Percentiles rank a stretch among this genome's conserved stretches.
These are phyloP conservation scores for Russula sp. DNA, from an alignment of 768 basidiomycete species.

Conservation along the genomic window DNA sequence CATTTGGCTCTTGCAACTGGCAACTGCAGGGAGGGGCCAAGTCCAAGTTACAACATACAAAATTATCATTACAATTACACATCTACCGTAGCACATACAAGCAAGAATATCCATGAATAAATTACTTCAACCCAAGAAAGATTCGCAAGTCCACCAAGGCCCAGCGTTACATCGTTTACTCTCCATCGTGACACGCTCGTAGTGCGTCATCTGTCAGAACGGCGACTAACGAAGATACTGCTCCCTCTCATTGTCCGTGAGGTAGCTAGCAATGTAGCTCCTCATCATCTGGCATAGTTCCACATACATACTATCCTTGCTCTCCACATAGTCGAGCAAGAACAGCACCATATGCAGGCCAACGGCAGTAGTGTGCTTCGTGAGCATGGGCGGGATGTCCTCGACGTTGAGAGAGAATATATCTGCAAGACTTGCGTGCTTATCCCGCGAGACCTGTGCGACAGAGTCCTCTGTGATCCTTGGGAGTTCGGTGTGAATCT, in stretches of 20 bases:
- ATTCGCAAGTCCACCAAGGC: not conserved
- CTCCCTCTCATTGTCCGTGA: conserved; percentile 11
- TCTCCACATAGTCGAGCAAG: conserved; percentile 1
- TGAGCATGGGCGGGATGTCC: conserved; percentile 10
- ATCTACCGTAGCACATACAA: not conserved
- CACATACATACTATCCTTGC: not conserved
- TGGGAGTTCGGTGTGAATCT: conserved; percentile 9
- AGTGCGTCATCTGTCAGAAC: not conserved
- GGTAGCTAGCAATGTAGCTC: conserved; percentile 11
- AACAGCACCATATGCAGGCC: conserved; percentile 8
- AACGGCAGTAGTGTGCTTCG: not conserved
- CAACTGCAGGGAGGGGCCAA: not conserved
- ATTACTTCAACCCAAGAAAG: not conserved
- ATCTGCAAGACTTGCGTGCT: conserved; percentile 7
- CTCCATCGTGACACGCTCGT: not conserved
- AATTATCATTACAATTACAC: no score
- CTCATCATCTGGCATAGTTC: conserved; percentile 11
- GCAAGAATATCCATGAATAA: not conserved
- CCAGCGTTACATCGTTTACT: not conserved
- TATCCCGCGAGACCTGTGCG: conserved; percentile 12
- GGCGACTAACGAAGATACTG: not conserved
- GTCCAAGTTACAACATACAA: no score
- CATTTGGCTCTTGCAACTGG: not conserved
- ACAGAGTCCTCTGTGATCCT: conserved; percentile 8
- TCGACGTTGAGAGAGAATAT: conserved; percentile 7